Conservation (phyloP, 2,329 filamentous ascomycete genomes). For the Fusarium sp. region DNA sequence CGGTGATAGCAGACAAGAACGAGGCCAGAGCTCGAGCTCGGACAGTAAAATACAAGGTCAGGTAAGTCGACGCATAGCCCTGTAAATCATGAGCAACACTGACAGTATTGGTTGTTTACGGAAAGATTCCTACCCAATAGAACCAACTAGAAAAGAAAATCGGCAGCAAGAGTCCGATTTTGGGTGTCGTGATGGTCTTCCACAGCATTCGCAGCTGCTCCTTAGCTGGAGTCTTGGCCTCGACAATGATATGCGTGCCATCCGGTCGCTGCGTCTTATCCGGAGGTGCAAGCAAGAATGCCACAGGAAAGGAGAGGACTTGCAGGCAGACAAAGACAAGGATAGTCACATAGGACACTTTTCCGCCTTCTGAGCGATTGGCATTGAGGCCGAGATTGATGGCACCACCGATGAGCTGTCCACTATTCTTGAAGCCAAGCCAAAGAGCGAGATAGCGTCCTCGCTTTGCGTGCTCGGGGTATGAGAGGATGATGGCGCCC, state of each 20-base stretch:
- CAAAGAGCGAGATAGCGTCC: neutral
- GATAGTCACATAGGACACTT: neutral
- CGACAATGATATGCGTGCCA: neutral
- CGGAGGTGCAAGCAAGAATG: neutral
- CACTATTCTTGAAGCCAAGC: neutral
- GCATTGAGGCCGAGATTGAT: neutral
- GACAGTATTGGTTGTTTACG: neutral
- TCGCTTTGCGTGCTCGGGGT: neutral
- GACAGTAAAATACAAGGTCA: neutral
- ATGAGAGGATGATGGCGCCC: neutral
- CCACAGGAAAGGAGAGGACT: neutral
- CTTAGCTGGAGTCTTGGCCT: neutral
- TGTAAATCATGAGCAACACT: neutral
- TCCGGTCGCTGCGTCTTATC: neutral
- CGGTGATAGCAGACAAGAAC: neutral
- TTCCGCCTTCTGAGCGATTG: neutral
- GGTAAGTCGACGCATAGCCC: neutral
- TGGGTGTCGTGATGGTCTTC: neutral
- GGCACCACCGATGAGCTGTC: neutral
- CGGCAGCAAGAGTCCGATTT: neutral
- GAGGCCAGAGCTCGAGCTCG: neutral
- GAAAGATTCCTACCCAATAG: neutral
- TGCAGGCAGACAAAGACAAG: neutral
- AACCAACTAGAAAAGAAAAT: neutral
- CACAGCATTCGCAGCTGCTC: neutral